A percentile compares a stretch with the other conserved stretches of the same genome.
Evolutionary conservation across 768 basidiomycete species (phyloP).

Genomic region (Cyclocybe cylindracea): DNA sequence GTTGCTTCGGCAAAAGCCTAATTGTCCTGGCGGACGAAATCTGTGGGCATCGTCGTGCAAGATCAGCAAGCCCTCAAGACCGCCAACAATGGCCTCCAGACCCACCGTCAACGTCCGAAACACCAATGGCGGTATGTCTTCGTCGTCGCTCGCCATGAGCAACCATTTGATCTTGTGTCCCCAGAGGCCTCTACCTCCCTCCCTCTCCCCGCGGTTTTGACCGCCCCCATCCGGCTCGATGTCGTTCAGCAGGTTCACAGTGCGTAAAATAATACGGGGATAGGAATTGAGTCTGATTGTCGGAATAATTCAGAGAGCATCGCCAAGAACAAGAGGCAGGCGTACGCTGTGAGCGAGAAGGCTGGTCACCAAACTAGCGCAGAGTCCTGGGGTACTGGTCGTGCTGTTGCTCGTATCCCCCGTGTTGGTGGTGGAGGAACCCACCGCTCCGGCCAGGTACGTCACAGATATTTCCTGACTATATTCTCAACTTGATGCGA

Average conservation of each 20-base stretch:
- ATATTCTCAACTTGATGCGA: constrained; percentile 5
- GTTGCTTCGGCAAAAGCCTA: constrained; percentile 45
- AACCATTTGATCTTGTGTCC: constrained; percentile 14
- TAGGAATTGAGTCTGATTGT: neutral
- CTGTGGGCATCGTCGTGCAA: constrained; percentile 16
- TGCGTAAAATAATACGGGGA: constrained; percentile 45
- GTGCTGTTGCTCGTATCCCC: constrained; percentile 99
- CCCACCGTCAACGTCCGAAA: constrained; percentile 88
- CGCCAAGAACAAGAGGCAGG: constrained; percentile 97
- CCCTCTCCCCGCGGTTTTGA: constrained; percentile 93
- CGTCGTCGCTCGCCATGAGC: neutral
- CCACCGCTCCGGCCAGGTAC: constrained; percentile 94
- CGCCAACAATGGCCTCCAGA: constrained; percentile 81
- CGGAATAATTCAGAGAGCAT: constrained; percentile 76
- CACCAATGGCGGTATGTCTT: constrained; percentile 64
- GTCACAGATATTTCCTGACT: constrained; percentile 13
- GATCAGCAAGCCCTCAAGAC: constrained; percentile 45
- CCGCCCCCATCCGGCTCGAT: constrained; percentile 97
- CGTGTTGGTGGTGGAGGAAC: constrained; percentile 99
- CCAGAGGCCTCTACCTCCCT: constrained; percentile 86
- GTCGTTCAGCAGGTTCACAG: constrained; percentile 99
- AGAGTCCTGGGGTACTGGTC: constrained; percentile 99
- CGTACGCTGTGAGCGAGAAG: constrained; percentile 95
- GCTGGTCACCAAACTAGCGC: constrained; percentile 99
- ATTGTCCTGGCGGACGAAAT: constrained; percentile 22